phyloP scores from a whole-genome alignment of 768 basidiomycete species.

The Brasilioporus rufonigricans region DNA sequence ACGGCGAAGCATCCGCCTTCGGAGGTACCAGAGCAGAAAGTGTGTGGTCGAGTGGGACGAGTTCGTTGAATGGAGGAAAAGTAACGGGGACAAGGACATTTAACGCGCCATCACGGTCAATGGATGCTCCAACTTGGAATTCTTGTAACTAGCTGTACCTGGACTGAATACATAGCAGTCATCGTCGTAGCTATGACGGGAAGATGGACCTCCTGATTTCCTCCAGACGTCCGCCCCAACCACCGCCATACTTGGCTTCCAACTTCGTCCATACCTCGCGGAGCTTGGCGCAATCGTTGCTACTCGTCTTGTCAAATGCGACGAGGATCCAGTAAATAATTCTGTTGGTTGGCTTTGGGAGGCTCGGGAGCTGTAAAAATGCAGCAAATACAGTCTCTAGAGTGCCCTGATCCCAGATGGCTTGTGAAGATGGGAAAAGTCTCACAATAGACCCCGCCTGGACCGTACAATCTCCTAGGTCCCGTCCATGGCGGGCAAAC shows the following conservation, averaged over 20 bases:
- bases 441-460: background rate
- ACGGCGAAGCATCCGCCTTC: constrained; percentile 69
- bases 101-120: constrained; percentile 11
- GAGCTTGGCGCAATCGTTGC: constrained; percentile 46
- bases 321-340: constrained; percentile 66
- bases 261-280: constrained; percentile 57
- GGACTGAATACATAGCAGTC: background rate
- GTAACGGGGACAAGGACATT: constrained; percentile 39
- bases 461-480: constrained; percentile 12
- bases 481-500: constrained; percentile 57
- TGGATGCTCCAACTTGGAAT: background rate
- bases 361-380: constrained; percentile 57
- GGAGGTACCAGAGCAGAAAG: constrained; percentile 78
- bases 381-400: constrained; percentile 56
- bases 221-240: constrained; percentile 43
- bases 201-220: constrained; percentile 45
- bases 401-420: constrained; percentile 54
- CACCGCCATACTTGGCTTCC: constrained; percentile 50
- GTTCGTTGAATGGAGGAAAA: constrained; percentile 70
- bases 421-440: constrained; percentile 10
- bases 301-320: constrained; percentile 62
- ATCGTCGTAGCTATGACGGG: background rate
- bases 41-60: constrained; percentile 72
- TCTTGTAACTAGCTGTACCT: constrained; percentile 10
- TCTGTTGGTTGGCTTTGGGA: constrained; percentile 41